Conservation (phyloP, 2,329 filamentous ascomycete species). For the Xylariaceae sp. region DNA sequence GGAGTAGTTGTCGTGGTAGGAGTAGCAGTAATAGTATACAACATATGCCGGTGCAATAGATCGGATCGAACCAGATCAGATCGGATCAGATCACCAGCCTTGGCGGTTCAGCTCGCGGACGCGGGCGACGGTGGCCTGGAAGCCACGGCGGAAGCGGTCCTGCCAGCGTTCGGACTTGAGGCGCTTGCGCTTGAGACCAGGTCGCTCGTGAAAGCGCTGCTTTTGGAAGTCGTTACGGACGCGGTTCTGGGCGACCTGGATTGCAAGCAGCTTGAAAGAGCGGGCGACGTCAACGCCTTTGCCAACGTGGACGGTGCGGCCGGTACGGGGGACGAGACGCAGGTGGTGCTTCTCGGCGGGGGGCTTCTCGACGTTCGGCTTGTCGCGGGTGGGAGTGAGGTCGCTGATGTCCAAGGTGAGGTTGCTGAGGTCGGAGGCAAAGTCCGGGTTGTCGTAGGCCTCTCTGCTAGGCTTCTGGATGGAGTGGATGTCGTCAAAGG, state of each 20-base stretch:
- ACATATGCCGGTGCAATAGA: too few relatives aligned
- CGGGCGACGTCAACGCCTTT: slow-evolving; percentile 42
- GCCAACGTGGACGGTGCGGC: slow-evolving; percentile 41
- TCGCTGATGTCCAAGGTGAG: background rate
- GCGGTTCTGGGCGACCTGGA: slow-evolving; percentile 47
- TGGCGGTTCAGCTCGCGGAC: slow-evolving; percentile 70
- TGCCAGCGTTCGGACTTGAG: slow-evolving; percentile 66
- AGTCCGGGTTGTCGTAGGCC: slow-evolving; percentile 9
- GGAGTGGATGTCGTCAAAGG: slow-evolving; percentile 1
- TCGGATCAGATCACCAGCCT: slow-evolving; percentile 69
- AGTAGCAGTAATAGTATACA: too few relatives aligned
- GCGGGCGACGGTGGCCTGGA: slow-evolving; percentile 59
- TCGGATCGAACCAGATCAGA: too few relatives aligned
- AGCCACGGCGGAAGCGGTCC: slow-evolving; percentile 63
- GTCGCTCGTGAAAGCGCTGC: slow-evolving; percentile 72
- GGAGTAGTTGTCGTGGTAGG: too few relatives aligned
- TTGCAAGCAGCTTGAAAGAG: slow-evolving; percentile 41
- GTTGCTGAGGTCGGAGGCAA: background rate
- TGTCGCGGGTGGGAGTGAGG: slow-evolving; percentile 14
- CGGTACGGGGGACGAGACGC: slow-evolving; percentile 39
- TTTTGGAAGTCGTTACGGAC: slow-evolving; percentile 50
- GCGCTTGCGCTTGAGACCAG: slow-evolving; percentile 74
- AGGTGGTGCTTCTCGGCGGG: slow-evolving; percentile 16
- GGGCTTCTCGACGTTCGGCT: slow-evolving; percentile 11
- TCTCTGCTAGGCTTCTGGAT: slow-evolving; percentile 22